phyloP scores from a whole-genome alignment of 2,329 filamentous ascomycete genomes.

The Rhynchosporium secalis region DNA sequence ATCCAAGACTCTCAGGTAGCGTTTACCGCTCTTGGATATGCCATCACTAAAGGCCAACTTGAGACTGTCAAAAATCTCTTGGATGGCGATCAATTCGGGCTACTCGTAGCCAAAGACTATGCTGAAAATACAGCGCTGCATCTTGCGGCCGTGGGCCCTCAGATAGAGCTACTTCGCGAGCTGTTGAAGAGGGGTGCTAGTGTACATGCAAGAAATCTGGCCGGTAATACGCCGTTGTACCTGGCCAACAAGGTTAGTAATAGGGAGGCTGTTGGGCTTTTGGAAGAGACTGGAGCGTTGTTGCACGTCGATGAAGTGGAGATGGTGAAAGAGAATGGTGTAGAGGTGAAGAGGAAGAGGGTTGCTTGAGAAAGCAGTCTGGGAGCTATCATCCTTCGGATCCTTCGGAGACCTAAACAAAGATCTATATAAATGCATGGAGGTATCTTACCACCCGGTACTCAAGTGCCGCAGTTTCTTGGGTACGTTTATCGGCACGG shows the following conservation, averaged over 20 bases:
- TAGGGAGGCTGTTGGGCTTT: conserved; percentile 52
- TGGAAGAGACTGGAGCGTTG: conserved; percentile 60
- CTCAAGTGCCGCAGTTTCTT: no score
- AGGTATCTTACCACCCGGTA: no score
- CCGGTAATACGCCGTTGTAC: conserved; percentile 66
- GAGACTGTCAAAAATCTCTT: conserved; percentile 41
- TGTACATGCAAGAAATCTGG: conserved; percentile 64
- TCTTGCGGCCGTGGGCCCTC: conserved; percentile 45
- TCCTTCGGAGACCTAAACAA: no score
- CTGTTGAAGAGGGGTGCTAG: conserved; percentile 63
- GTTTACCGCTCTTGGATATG: conserved; percentile 62
- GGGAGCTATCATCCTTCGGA: no score
- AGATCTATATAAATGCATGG: no score
- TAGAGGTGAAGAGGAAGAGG: not conserved
- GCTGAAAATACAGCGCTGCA: conserved; percentile 44
- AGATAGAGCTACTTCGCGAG: conserved; percentile 56
- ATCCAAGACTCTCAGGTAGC: conserved; percentile 49
- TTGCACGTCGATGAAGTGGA: conserved; percentile 54
- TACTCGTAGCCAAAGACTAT: conserved; percentile 42
- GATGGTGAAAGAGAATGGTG: conserved; percentile 12
- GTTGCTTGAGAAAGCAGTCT: not conserved
- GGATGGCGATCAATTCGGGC: conserved; percentile 33
- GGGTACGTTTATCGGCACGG: no score
- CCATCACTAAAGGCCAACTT: conserved; percentile 60
- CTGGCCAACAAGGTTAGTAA: conserved; percentile 60